A percentile compares a stretch with the other conserved stretches of the same genome.
phyloP scores from a whole-genome alignment of 345 rosid species.

The Eucalyptus decipiens region DNA sequence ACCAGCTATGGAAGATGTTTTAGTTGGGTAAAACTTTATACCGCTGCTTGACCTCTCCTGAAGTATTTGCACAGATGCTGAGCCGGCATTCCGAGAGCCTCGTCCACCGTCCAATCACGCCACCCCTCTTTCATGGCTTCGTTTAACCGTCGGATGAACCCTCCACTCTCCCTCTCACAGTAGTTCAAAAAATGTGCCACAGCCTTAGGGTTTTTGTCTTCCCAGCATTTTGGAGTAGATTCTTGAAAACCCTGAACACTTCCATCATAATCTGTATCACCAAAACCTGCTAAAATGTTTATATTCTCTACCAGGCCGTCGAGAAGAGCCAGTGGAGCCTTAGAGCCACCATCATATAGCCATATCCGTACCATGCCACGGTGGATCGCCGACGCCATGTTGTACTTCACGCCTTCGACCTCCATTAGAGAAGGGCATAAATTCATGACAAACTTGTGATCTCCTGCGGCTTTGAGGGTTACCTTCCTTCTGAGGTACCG shows the following conservation, averaged over 20 bases:
- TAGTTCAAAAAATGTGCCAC: conserved; percentile 15
- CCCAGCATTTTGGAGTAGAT: not conserved
- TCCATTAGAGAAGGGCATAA: conserved; percentile 18
- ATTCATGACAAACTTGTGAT: conserved; percentile 15
- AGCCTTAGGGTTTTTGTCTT: conserved; percentile 4
- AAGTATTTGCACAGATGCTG: conserved; percentile 9
- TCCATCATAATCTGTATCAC: not conserved
- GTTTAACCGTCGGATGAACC: conserved; percentile 45
- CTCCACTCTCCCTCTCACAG: conserved; percentile 17
- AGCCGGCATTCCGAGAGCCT: not conserved
- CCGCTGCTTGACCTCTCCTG: not conserved
- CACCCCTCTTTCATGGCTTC: conserved; percentile 17
- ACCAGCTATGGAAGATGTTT: not conserved
- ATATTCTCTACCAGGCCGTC: not conserved
- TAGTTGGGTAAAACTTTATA: not conserved
- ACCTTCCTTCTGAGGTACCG: not conserved
- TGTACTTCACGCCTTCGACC: not conserved
- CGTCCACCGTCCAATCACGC: not conserved
- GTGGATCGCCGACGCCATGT: not conserved
- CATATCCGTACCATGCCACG: not conserved
- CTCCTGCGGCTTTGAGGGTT: conserved; percentile 1
- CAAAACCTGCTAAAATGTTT: not conserved
- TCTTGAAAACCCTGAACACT: not conserved
- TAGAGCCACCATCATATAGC: not conserved
- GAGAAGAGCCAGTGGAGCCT: not conserved